Base-by-base conservation (phyloP, 2,329 filamentous ascomycete species). In the Seiridium unicorne region DNA sequence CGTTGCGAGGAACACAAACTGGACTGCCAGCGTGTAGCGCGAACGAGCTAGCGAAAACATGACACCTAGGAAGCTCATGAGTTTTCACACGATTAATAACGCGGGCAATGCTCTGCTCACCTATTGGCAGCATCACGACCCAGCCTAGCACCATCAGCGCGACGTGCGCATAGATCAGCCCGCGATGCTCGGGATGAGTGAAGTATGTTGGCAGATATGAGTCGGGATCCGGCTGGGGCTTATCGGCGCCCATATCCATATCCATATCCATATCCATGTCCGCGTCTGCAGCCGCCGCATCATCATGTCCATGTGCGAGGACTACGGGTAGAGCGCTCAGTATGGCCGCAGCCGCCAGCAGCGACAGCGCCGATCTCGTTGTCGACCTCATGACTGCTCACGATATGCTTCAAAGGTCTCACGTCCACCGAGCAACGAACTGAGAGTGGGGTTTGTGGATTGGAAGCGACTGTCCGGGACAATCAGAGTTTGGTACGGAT, bases 41-140 rank as follows among this genome's bases (percentile, higher is more conserved):
- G 93, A 97, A 62, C 85, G 86, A 42, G 89, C 89, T 64, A 97
- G 81, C 59, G 92, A 96, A 64, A 98, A 81, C 87, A 97, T 92
- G 54, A 96, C 88, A 65, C 86, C 92, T 95, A 67, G 18, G 60
- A 47, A 44, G n/a, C 9, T 11, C 44, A n/a, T 9, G 5, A 26
- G n/a, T 10, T 40, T 31, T 53, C 26, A 13, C 36, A 32, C 40
- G 10, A 3, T 36, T 13, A 5, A 5, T 53, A 8, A 44, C 31
- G 36, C 13, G 13, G 18, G 35, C 31, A 10, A 11, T 34, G 26
- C 36, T 26, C 35, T 62, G 74, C 84, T 74, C 78, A 89, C 90
- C 86, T 65, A 89, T 73, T 56, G 90, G 90, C 60, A 93, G 78
- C 60, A 90, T 70, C 44, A 92, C 80, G 38, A 88, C 78, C 90